Evolutionary conservation across 1,284 basidiomycete genomes (phyloP).

Genomic region (Leccinum pachyderme): DNA sequence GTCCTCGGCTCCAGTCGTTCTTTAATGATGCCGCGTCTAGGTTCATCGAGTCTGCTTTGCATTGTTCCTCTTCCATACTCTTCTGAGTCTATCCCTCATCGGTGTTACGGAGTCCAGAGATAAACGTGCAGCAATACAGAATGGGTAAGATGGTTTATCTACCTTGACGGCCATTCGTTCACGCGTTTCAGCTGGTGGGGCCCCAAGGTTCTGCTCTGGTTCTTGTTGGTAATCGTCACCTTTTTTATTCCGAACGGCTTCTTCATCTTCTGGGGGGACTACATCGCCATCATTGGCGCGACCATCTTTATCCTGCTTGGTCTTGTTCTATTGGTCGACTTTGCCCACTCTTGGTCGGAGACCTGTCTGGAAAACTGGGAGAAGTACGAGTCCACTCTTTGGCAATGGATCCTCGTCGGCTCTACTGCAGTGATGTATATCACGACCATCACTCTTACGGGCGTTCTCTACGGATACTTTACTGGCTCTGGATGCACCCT

Average conservation of each 20-base stretch:
- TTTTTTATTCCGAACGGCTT: constrained; percentile 95
- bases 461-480: constrained; percentile 91
- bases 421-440: constrained; percentile 91
- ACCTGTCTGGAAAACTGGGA: constrained; percentile 97
- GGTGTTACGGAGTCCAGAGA: constrained; percentile 89
- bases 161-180: constrained; percentile 3
- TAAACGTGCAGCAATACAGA: constrained; percentile 93
- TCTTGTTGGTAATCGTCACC: constrained; percentile 72
- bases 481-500: constrained; percentile 83
- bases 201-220: constrained; percentile 88
- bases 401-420: constrained; percentile 95
- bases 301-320: constrained; percentile 95
- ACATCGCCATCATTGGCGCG: constrained; percentile 87
- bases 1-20: not conserved
- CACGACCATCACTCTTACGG: constrained; percentile 80
- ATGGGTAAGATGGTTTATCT: constrained; percentile 64
- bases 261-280: constrained; percentile 97
- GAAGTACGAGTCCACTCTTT: constrained; percentile 80
- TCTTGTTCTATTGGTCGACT: constrained; percentile 96
- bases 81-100: constrained; percentile 78
- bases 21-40: constrained; percentile 38
- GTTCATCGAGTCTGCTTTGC: constrained; percentile 98
- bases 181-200: constrained; percentile 86
- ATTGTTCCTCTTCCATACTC: constrained; percentile 83
- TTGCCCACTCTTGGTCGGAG: constrained; percentile 98